Base-by-base conservation (phyloP, 2,329 filamentous ascomycete species). In the Colletotrichum acutatum region DNA sequence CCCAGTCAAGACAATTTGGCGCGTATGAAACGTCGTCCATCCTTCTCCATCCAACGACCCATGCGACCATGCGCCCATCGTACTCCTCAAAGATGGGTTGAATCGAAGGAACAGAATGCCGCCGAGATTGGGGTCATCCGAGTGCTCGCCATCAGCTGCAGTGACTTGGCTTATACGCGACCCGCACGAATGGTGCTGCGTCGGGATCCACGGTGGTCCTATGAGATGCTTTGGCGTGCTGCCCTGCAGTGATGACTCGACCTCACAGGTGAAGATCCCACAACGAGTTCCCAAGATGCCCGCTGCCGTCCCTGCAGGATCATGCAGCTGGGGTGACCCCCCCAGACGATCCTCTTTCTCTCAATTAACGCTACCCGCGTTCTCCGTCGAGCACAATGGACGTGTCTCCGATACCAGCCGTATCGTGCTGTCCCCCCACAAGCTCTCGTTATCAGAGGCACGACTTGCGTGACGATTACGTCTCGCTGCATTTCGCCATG, bases 231-330 rank as follows among this genome's bases (percentile, higher is more conserved):
- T 19, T 46, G 12, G 49, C 14, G 8, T 64, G 61, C 22, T 37
- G 49, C 49, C 32, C 30, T 28, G n/a, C 53, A 22, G 30, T 64
- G 61, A n/a, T 16, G 28, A 37, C 28, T 37, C 11, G 30, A 34
- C 26, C 54, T 32, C 28, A 22, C 52, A 32, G n/a, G 58, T 53
- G 68, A 71, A 28, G 64, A 71, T 62, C 68, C 68, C 68, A 26
- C 62, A 30, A 71, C 58, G 57, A 24, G 30, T 19, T 71, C 63
- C 57, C 49, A 52, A 68, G 37, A 60, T 30, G 37, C 12, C 28
- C 42, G 52, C 58, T 52, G 64, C 30, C 46, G 64, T 71, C 57
- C 52, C 52, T 58, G 69, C 69, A 71, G 49, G 62, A 56, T 30
- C 37, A 52, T 42, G 64, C 52, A 68, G 57, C 34, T 19, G 58